phyloP scores from a whole-genome alignment of 306 rosid species.

The Luffa aegyptiaca region DNA sequence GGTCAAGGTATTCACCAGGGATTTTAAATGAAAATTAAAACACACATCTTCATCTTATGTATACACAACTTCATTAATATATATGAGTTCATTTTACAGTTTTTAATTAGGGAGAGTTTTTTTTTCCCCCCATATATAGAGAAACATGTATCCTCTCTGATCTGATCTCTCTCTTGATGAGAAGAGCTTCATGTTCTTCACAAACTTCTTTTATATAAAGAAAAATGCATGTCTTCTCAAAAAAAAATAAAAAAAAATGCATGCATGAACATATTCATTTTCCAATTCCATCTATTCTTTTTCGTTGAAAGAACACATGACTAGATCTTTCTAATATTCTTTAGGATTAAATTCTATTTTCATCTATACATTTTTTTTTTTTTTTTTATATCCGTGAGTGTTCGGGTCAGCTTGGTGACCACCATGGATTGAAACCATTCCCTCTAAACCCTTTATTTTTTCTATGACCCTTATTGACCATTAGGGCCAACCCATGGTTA shows the following conservation, averaged over 20 bases:
- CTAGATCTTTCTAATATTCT: too few relatives aligned
- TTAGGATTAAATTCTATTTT: too few relatives aligned
- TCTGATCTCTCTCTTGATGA: not conserved
- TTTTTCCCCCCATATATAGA: not conserved
- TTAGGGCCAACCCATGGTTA: too few relatives aligned
- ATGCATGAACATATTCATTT: not conserved
- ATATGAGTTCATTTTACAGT: not conserved
- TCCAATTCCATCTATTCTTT: not conserved
- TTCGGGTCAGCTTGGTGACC: too few relatives aligned
- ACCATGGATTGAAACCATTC: too few relatives aligned
- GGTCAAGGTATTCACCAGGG: conserved; percentile 36
- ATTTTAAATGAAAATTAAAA: conserved; percentile 11
- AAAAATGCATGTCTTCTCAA: not conserved
- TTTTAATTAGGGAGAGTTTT: not conserved
- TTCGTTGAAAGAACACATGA: not conserved
- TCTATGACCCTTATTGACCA: too few relatives aligned
- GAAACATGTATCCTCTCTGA: not conserved
- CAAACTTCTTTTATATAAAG: not conserved
- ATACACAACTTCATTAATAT: not conserved
- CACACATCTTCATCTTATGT: not conserved
- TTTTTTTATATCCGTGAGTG: too few relatives aligned
- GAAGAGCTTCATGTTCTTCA: not conserved
- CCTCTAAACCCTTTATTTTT: too few relatives aligned
- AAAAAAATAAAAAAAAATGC: not conserved
- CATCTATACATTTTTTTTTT: too few relatives aligned